phyloP scores from a whole-genome alignment of 495 filamentous ascomycete genomes.

The Penicillium argentinense region DNA sequence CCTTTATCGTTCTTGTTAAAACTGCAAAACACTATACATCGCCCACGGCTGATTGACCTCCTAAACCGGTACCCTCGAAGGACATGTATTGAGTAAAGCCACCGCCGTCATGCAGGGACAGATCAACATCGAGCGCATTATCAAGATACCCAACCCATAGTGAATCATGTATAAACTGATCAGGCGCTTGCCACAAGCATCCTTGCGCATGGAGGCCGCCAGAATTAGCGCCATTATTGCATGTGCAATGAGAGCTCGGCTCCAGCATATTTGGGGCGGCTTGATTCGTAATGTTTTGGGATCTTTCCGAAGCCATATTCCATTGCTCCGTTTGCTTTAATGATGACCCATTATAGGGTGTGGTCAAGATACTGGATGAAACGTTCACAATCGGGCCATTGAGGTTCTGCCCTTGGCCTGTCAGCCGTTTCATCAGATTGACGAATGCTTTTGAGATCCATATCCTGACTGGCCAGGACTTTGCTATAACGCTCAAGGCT shows the following conservation, averaged over 20 bases:
- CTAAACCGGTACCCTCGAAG: neutral
- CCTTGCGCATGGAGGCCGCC: neutral
- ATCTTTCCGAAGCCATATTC: no score
- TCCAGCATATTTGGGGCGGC: neutral
- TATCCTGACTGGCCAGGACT: slow-evolving; percentile 19
- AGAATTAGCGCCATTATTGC: neutral
- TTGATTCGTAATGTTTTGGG: neutral
- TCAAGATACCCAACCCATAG: neutral
- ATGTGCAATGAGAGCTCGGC: neutral
- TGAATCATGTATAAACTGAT: slow-evolving; percentile 1
- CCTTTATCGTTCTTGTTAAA: no score
- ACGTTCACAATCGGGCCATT: slow-evolving; percentile 7
- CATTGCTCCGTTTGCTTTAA: neutral
- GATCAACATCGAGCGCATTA: slow-evolving; percentile 2
- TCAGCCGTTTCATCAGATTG: slow-evolving; percentile 16
- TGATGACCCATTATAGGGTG: neutral
- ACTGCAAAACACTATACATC: no score
- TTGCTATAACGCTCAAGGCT: slow-evolving; percentile 14
- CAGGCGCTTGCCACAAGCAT: neutral
- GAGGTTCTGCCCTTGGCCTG: slow-evolving; percentile 2
- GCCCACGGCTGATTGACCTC: neutral
- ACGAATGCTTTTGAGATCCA: slow-evolving; percentile 16
- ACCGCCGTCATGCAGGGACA: neutral
- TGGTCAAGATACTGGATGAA: slow-evolving; percentile 3
- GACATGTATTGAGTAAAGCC: slow-evolving; percentile 1